These are phyloP conservation scores for Apiospora arundinis DNA, from an alignment of 2,329 filamentous ascomycete species.

Conservation along the genomic window DNA sequence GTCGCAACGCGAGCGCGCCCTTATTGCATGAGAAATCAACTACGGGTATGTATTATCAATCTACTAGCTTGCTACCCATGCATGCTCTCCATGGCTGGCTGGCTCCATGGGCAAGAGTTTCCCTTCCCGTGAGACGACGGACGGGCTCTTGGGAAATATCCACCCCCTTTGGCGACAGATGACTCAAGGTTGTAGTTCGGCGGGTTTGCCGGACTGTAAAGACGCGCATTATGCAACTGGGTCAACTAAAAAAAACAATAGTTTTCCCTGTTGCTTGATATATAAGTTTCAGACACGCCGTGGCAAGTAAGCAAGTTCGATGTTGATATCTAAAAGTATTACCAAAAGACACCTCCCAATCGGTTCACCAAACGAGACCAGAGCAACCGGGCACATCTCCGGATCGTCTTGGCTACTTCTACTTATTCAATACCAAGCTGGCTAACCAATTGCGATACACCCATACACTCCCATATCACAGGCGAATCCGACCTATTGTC, in stretches of 20 bases:
- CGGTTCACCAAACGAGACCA: not conserved
- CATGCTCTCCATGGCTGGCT: not conserved
- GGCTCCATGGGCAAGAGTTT: not conserved
- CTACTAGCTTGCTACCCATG: too few relatives aligned
- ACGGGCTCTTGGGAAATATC: too few relatives aligned
- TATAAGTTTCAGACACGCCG: not conserved
- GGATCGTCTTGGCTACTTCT: not conserved
- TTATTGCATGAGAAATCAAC: slow-evolving; percentile 3
- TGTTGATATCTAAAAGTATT: not conserved
- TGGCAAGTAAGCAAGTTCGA: not conserved
- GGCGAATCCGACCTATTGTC: not conserved
- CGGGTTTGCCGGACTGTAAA: not conserved
- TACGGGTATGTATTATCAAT: too few relatives aligned
- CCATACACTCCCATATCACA: not conserved
- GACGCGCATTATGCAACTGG: not conserved
- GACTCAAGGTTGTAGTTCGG: not conserved
- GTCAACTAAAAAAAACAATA: not conserved
- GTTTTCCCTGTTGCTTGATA: not conserved
- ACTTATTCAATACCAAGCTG: not conserved
- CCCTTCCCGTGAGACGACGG: not conserved
- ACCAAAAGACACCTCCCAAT: not conserved
- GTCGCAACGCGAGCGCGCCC: not conserved
- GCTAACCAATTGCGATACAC: slow-evolving; percentile 1
- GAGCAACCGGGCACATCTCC: not conserved
- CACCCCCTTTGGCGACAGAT: not conserved